Base-by-base conservation (phyloP, 208 protist species). In the Acanthamoeba divionensis region DNA sequence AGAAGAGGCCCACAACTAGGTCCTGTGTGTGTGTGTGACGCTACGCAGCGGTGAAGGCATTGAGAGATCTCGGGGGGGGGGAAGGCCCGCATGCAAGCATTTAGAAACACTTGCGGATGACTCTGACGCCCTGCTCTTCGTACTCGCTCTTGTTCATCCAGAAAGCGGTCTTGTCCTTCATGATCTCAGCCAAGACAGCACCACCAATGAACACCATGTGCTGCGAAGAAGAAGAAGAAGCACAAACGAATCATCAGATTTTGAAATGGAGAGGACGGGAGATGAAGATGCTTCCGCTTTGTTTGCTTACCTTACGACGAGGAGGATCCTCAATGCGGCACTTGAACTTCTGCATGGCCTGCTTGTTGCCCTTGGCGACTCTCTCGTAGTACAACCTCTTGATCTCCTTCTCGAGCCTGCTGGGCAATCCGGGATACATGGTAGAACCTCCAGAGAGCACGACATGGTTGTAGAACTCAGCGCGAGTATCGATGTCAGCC, bases 161-260 rank as follows among this genome's bases (percentile, higher is more conserved):
- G 91, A 96, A 97, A 36, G 94, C 89, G 15, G 85, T 52, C 65
- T 96, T 92, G 50, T 96, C 95, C 89, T 97, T 97, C 82, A 98
- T 98, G 41, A 99, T 95, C 48, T 98, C 97, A 12, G 98, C 98
- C 6, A 99, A 92, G 12, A 98, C 95, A 15, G 98, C 96, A 73
- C 97, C 98, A 62, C 98, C 98, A 13, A 99, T 91, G 93, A 98
- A 99, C 2, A 98, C 98, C 97, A 99, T 98, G 94, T 98, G 95
- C 94, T n/a, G n/a, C n/a, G n/a, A n/a, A n/a, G n/a, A n/a, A n/a
- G n/a, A n/a, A n/a, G n/a, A n/a, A n/a, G n/a, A n/a, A n/a, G n/a
- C n/a, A n/a, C n/a, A n/a, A n/a, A n/a, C n/a, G n/a, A n/a, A n/a
- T n/a, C n/a, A n/a, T n/a, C n/a, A n/a, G n/a, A n/a, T n/a, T n/a